These are phyloP conservation scores for Chalciporus sphaerocephalus DNA, from an alignment of 768 basidiomycete genomes.

Conservation along the genomic window DNA sequence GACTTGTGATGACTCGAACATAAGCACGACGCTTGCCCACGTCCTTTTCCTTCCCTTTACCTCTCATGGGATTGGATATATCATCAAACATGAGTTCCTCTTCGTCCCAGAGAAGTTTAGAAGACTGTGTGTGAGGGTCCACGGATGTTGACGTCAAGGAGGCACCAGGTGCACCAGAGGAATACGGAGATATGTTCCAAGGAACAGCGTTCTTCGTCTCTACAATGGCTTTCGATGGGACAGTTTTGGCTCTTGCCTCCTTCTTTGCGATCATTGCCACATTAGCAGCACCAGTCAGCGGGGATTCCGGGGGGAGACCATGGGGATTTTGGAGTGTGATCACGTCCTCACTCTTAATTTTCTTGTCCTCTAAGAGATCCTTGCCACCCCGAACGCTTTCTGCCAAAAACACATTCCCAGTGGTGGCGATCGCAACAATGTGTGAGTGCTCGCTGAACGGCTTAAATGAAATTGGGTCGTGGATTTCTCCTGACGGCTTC, in stretches of 20 bases:
- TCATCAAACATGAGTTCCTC: constrained; percentile 99
- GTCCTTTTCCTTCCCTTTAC: constrained; percentile 92
- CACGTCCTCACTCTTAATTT: constrained; percentile 86
- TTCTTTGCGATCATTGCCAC: constrained; percentile 34
- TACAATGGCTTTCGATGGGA: constrained; percentile 32
- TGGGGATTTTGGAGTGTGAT: constrained; percentile 94
- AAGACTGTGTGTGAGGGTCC: constrained; percentile 60
- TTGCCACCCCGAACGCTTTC: constrained; percentile 84
- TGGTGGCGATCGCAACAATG: constrained; percentile 83
- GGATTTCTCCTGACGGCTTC: constrained; percentile 80
- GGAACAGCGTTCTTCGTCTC: constrained; percentile 54
- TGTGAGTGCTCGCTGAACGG: constrained; percentile 95
- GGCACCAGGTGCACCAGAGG: constrained; percentile 84
- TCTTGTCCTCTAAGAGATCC: constrained; percentile 81
- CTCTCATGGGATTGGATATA: constrained; percentile 71
- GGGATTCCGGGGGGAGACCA: constrained; percentile 59
- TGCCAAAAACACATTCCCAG: constrained; percentile 89
- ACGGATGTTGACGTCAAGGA: constrained; percentile 91
- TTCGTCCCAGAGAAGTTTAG: constrained; percentile 95
- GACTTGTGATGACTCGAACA: constrained; percentile 89
- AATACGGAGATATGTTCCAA: constrained; percentile 91
- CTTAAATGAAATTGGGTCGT: constrained; percentile 98
- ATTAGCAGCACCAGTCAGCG: constrained; percentile 28
- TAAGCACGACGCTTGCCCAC: constrained; percentile 89
- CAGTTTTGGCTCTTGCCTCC: constrained; percentile 27